These are phyloP conservation scores for Erucastrum elatum DNA, from an alignment of 345 rosid genomes.

Conservation along the genomic window DNA sequence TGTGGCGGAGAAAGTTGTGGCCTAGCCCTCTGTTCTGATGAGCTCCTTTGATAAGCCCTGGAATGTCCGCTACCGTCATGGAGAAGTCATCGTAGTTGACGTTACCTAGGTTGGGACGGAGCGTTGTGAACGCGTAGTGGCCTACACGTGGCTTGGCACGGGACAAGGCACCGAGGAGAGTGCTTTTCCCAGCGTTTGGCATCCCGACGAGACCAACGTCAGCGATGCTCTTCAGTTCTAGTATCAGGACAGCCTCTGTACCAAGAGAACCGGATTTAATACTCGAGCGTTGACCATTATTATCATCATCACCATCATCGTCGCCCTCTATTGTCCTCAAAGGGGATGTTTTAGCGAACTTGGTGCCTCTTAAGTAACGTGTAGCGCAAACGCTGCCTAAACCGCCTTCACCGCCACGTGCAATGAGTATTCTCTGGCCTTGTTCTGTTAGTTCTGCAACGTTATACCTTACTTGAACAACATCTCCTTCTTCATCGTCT, in stretches of 20 bases:
- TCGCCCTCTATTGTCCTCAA: constrained; percentile 26
- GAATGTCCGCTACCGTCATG: constrained; percentile 89
- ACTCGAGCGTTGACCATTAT: constrained; percentile 41
- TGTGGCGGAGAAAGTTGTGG: constrained; percentile 86
- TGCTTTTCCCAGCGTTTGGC: constrained; percentile 97
- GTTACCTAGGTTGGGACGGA: constrained; percentile 86
- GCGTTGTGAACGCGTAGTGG: constrained; percentile 85
- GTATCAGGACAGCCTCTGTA: constrained; percentile 57
- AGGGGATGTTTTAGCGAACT: constrained; percentile 26
- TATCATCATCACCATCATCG: constrained; percentile 40
- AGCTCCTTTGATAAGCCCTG: constrained; percentile 92
- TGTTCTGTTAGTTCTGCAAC: constrained; percentile 72
- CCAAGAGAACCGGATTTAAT: constrained; percentile 60
- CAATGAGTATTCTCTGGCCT: constrained; percentile 69
- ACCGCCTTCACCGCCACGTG: constrained; percentile 88
- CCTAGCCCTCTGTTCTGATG: constrained; percentile 87
- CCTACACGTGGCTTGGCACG: constrained; percentile 83
- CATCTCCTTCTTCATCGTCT: constrained; percentile 18
- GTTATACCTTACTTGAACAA: constrained; percentile 49
- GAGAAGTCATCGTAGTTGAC: constrained; percentile 73
- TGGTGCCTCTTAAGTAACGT: constrained; percentile 45
- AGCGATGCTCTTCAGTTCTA: constrained; percentile 93
- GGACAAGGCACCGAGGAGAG: constrained; percentile 84
- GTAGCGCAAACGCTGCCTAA: constrained; percentile 59
- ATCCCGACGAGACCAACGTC: constrained; percentile 95